phyloP scores from a whole-genome alignment of 129 eudicot genomes.

The Centaurea solstitialis region DNA sequence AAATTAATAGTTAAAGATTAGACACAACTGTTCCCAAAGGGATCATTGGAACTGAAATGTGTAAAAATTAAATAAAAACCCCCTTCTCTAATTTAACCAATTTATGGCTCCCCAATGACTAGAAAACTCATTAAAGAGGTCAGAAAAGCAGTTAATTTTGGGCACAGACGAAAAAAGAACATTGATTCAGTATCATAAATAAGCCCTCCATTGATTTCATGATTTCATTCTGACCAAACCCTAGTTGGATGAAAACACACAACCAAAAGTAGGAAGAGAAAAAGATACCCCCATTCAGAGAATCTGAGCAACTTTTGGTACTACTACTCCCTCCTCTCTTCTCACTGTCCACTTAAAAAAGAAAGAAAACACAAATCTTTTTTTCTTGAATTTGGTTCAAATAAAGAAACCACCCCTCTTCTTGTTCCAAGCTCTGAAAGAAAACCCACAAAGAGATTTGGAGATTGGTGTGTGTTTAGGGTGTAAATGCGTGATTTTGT shows the following conservation, averaged over 20 bases:
- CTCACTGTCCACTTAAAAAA: constrained; percentile 28
- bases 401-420: background rate
- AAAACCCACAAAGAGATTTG: constrained; percentile 5
- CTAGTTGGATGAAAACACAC: constrained; percentile 40
- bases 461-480: constrained; percentile 9
- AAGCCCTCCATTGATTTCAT: constrained; percentile 20
- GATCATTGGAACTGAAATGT: constrained; percentile 30
- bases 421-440: constrained; percentile 17
- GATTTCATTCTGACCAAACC: constrained; percentile 48
- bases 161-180: constrained; percentile 32
- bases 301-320: constrained; percentile 62
- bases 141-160: constrained; percentile 48
- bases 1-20: constrained; percentile 13
- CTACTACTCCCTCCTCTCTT: constrained; percentile 31
- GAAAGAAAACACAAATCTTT: constrained; percentile 22
- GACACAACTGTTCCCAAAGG: constrained; percentile 28
- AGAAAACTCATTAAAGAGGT: constrained; percentile 52
- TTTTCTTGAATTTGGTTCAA: constrained; percentile 20
- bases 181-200: constrained; percentile 56
- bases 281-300: constrained; percentile 84
- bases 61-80: constrained; percentile 28
- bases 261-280: constrained; percentile 49
- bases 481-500: constrained; percentile 5
- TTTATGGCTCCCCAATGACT: constrained; percentile 42
- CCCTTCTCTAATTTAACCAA: constrained; percentile 23